Evolutionary conservation across 1,284 basidiomycete species (phyloP), one percentile per base, ranked within the genome.

Genomic region (Malassezia sympodialis): DNA sequence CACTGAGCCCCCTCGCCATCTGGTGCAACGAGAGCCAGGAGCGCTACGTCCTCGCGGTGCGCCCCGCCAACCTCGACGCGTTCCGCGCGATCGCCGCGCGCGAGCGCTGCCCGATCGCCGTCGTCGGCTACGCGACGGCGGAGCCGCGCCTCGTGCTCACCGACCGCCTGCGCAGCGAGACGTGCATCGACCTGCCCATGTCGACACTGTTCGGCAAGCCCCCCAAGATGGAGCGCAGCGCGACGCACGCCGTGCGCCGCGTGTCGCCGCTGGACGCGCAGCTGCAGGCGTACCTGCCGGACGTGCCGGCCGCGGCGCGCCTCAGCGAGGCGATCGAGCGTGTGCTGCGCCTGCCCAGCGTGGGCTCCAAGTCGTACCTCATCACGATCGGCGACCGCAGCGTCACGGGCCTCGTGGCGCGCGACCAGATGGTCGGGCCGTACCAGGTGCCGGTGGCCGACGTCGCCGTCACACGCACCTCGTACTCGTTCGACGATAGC

Each of bases 21-120:
- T 99, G 93, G 93, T 98, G 94, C 76, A 99, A 99, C 77, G 94
- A 99, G 78, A 88, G 85, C 62, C 93, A 99, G 78, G 93, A 99
- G 74, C 84, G 94, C 41, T 98, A 98, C 73, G 94, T 98, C 30
- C 81, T 98, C 28, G 94, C 72, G 21, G 70, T 73, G 42, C 49
- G 53, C 41, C 62, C 60, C 19, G 59, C 58, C 32, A 60, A 72
- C 35, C 58, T 73, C 10, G 56, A 62, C 7, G 56, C 62, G 40
- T 96, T 99, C 76, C 83, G 84, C 71, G 77, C 72, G 7, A 85
- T 96, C 41, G 89, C 89, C 12, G 80, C 81, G 70, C 81, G 93
- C 59, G 93, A 99, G 76, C 81, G 93, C 49, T 94, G 90, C 73
- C 91, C 91, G 1, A 90, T 85, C 79, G 87, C 88, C 2, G 79